Evolutionary conservation across 805 yeast genomes (phyloP).

Genomic region (Starmerella gropengiesseri): DNA sequence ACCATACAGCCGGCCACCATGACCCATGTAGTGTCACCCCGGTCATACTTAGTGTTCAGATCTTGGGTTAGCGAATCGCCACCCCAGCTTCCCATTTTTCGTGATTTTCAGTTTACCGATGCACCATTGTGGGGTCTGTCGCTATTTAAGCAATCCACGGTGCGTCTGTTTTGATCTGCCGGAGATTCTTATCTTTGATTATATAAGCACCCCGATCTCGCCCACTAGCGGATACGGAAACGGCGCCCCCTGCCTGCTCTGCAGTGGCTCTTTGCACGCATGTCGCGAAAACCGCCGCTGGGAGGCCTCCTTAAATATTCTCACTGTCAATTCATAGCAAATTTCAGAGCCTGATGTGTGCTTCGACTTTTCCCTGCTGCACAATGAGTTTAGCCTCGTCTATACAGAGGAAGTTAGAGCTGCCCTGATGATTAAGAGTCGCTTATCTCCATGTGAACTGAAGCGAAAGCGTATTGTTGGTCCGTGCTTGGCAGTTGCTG

Average conservation of each 20-base stretch:
- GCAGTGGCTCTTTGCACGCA: too few relatives aligned
- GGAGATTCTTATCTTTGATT: not conserved
- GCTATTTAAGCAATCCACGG: not conserved
- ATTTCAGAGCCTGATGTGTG: too few relatives aligned
- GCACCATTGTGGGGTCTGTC: not conserved
- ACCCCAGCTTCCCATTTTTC: slow-evolving; percentile 46
- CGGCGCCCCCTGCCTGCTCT: too few relatives aligned
- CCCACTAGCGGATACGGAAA: not conserved
- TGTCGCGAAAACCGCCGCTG: too few relatives aligned
- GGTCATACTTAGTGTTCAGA: slow-evolving; percentile 49
- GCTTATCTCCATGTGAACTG: too few relatives aligned
- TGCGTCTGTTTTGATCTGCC: not conserved
- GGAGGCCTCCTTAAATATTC: too few relatives aligned
- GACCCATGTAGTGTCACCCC: slow-evolving; percentile 77
- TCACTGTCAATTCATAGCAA: too few relatives aligned
- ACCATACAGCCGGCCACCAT: slow-evolving; percentile 69
- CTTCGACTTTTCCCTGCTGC: too few relatives aligned
- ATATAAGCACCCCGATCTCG: not conserved
- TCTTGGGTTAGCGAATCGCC: slow-evolving; percentile 68
- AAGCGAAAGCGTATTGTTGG: too few relatives aligned
- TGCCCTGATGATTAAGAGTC: not conserved
- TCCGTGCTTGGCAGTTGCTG: too few relatives aligned
- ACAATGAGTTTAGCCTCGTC: too few relatives aligned
- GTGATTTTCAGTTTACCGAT: not conserved
- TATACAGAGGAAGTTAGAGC: too few relatives aligned